Conservation (phyloP, 1,139 yeast genomes). For the Kazachstania sp. region DNA sequence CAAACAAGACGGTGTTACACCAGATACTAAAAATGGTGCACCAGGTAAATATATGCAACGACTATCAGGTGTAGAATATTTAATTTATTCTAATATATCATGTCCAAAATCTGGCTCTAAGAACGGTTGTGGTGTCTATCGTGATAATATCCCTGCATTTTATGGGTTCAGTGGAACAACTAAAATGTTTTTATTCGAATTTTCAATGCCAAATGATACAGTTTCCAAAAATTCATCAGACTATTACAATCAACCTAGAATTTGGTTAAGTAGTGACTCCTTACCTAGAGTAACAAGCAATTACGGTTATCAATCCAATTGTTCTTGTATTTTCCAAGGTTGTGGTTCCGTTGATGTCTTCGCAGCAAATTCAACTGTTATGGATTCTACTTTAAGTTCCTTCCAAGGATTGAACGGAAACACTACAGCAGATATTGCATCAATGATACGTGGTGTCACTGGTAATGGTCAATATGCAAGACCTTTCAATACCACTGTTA, state of each 20-base stretch:
- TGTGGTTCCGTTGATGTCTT: slow-evolving; percentile 77
- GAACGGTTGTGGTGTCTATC: slow-evolving; percentile 43
- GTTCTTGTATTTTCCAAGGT: slow-evolving; percentile 70
- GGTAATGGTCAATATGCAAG: slow-evolving; percentile 48
- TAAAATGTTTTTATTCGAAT: slow-evolving; percentile 66
- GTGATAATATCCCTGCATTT: slow-evolving; percentile 62
- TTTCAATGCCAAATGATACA: slow-evolving; percentile 49
- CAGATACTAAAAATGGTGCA: slow-evolving; percentile 43
- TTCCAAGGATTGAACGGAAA: slow-evolving; percentile 42
- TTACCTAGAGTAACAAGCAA: slow-evolving; percentile 64
- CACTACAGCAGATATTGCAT: slow-evolving; percentile 32
- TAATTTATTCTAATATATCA: slow-evolving; percentile 47
- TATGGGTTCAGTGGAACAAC: slow-evolving; percentile 59
- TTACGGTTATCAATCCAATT: slow-evolving; percentile 49
- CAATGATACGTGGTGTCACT: slow-evolving; percentile 47
- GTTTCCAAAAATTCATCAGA: slow-evolving; percentile 32
- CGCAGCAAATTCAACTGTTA: slow-evolving; percentile 38
- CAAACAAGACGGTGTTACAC: slow-evolving; percentile 35
- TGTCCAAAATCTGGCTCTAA: slow-evolving; percentile 42
- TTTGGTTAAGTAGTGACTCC: slow-evolving; percentile 64
- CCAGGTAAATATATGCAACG: slow-evolving; percentile 38
- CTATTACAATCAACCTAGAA: slow-evolving; percentile 57
- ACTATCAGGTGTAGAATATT: slow-evolving; percentile 48
- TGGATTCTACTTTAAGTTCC: slow-evolving; percentile 58
- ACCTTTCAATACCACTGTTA: slow-evolving; percentile 38